Conservation (phyloP, 2,329 filamentous ascomycete genomes). For the Helminthosporium solani region DNA sequence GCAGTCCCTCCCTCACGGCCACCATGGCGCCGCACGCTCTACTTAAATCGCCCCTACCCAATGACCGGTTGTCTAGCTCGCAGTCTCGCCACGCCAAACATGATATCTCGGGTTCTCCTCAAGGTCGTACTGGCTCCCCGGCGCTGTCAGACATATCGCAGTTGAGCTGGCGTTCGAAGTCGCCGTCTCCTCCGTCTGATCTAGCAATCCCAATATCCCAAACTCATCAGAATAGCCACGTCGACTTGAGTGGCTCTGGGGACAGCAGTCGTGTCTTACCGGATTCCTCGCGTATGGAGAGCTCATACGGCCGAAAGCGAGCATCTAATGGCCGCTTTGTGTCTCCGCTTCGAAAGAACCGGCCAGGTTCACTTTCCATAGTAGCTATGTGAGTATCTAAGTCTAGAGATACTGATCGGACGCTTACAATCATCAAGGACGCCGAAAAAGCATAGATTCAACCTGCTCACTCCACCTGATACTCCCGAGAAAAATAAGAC, state of each 20-base stretch:
- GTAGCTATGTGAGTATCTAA: background rate
- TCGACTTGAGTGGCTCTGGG: too few species aligned
- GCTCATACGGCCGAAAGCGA: background rate
- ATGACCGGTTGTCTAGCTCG: too few species aligned
- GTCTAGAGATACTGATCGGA: background rate
- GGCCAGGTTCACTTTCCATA: background rate
- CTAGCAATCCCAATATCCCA: too few species aligned
- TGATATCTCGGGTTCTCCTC: background rate
- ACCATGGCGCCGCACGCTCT: too few species aligned
- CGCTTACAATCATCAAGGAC: background rate
- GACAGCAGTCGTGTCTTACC: background rate
- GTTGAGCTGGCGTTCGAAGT: constrained; percentile 4
- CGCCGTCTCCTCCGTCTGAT: constrained; percentile 9
- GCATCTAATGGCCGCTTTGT: background rate
- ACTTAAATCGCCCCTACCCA: too few species aligned
- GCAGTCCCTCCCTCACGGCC: too few species aligned
- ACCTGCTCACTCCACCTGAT: background rate
- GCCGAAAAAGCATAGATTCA: background rate
- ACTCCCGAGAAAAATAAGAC: background rate
- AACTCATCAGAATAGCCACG: too few species aligned
- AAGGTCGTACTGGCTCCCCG: constrained; percentile 6
- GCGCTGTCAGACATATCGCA: constrained; percentile 6
- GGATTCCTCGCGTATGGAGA: background rate
- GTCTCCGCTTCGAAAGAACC: background rate
- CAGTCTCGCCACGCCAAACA: too few species aligned